Evolutionary conservation across 2,329 filamentous ascomycete genomes (phyloP).

Genomic region (Tolypocladium paradoxum): DNA sequence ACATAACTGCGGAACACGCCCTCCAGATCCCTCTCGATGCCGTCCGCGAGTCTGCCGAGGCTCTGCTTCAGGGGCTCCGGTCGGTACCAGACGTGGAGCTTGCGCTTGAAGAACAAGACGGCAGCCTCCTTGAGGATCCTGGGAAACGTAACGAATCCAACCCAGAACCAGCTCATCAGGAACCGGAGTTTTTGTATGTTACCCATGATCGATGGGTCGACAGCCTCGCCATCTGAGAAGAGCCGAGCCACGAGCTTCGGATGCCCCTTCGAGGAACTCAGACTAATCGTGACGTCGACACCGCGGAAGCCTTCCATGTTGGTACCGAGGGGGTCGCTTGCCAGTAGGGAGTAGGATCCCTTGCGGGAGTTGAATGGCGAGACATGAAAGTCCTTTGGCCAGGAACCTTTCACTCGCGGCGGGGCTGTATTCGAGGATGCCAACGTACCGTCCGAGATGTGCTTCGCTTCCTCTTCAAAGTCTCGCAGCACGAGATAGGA

Average conservation of each 20-base stretch:
- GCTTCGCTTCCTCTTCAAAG: conserved; percentile 11
- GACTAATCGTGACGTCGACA: conserved; percentile 49
- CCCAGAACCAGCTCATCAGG: conserved; percentile 52
- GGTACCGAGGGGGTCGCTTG: conserved; percentile 32
- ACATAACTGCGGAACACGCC: conserved; percentile 36
- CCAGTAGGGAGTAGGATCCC: conserved; percentile 40
- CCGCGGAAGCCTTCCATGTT: conserved; percentile 24
- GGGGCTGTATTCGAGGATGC: neutral
- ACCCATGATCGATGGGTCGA: conserved; percentile 38
- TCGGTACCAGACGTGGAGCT: conserved; percentile 53
- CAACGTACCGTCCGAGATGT: neutral
- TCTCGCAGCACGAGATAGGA: conserved; percentile 18
- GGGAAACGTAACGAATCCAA: conserved; percentile 54
- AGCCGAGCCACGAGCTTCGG: conserved; percentile 52
- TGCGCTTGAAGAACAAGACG: conserved; percentile 42
- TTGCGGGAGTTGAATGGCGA: conserved; percentile 61
- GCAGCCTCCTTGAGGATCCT: conserved; percentile 52
- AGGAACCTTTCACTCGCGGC: conserved; percentile 35
- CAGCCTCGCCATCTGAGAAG: conserved; percentile 36
- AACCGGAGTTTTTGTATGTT: conserved; percentile 33
- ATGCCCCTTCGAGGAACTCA: conserved; percentile 48
- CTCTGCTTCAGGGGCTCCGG: conserved; percentile 50
- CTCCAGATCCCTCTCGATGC: conserved; percentile 37
- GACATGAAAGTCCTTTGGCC: conserved; percentile 65
- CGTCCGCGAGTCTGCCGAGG: conserved; percentile 41